Evolutionary conservation across 306 rosid genomes (phyloP), one percentile per base, ranked within the genome.

Genomic region (Citrullus colocynthis): DNA sequence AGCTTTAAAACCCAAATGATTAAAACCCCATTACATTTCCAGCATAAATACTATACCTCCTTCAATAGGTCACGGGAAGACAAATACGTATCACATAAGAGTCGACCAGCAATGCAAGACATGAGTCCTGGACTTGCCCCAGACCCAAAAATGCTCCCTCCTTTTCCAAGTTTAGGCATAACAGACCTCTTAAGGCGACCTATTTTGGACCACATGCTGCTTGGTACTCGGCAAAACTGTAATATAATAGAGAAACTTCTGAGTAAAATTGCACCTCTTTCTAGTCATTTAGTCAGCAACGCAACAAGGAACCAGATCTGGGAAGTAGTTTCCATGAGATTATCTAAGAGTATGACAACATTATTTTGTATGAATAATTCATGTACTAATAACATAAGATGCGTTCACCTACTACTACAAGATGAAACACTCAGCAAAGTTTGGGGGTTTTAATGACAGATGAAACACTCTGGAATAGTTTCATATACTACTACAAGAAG

Each of bases 41-140:
- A 66, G 49, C 56, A 77, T 83, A 80, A 78, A 73, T 34, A 78
- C 1, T 80, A 21, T 81, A 95, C 99, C 99, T 95, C 99, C 86
- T 88, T 92, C 78, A 95, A 82, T 78, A 95, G 87, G 75, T 95
- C 99, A 79, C 99, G 97, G 78, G 99, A 84, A 87, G 90, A 87
- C 85, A 89, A 84, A 81, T 84, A 89, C 9, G 97, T 92, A 84
- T 95, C 99, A 89, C 99, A 95, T 82, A 95, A 88, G 75, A 95
- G 93, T 69, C 97, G 88, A 37, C 99, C 98, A 80, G 99, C 91
- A 79, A 92, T 85, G 86, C 99, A 95, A 80, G 96, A 87, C 96
- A 95, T 82, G 77, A 95, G 86, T 78, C 91, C 98, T 56, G 88
- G 97, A 87, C 89, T 91, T 79, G 96, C 99, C 82, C 99, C 99